Conservation (phyloP, 441 rosid genomes). For the Adansonia madagascariensis region DNA sequence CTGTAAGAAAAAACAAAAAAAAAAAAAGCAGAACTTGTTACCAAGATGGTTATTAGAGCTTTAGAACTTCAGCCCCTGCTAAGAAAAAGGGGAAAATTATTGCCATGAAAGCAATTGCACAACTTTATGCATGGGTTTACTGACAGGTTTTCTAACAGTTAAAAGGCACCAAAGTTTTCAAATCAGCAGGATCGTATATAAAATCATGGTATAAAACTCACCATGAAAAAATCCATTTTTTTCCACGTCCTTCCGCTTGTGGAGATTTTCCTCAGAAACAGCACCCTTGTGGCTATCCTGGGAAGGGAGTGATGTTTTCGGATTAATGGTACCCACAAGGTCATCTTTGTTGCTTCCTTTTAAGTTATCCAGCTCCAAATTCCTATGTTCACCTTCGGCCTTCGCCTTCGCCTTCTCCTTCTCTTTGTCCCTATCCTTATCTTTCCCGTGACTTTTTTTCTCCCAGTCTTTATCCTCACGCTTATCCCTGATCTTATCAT, state of each 20-base stretch:
- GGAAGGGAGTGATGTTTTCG: constrained; percentile 30
- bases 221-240: constrained; percentile 49
- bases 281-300: constrained; percentile 34
- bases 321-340: constrained; percentile 26
- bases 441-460: constrained; percentile 29
- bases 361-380: constrained; percentile 21
- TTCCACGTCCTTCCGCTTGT: constrained; percentile 46
- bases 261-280: constrained; percentile 32
- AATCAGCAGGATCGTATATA: not conserved
- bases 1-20: constrained; percentile 38
- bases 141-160: not conserved
- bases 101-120: not conserved
- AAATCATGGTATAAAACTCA: constrained; percentile 34
- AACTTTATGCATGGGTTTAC: not conserved
- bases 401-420: constrained; percentile 31
- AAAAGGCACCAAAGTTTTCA: not conserved
- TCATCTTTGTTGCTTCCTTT: constrained; percentile 42
- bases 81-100: not conserved
- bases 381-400: constrained; percentile 29
- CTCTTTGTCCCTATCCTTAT: constrained; percentile 27
- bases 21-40: constrained; percentile 13
- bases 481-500: constrained; percentile 34
- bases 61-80: not conserved
- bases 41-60: not conserved
- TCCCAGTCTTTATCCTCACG: constrained; percentile 30